These are phyloP conservation scores for Lasiosphaeria miniovina DNA, from an alignment of 495 filamentous ascomycete species.

Conservation along the genomic window DNA sequence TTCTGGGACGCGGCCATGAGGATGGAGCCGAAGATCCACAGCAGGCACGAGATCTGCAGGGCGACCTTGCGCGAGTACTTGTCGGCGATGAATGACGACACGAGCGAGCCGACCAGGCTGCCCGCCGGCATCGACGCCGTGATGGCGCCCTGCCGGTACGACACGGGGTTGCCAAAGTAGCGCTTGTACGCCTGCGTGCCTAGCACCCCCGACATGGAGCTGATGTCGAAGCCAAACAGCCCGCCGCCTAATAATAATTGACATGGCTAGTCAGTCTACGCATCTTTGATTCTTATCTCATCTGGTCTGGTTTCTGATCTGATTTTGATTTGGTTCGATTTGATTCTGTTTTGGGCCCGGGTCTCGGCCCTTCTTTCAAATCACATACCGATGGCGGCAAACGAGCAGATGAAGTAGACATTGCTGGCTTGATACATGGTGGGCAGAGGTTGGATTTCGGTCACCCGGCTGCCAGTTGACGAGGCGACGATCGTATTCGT, in stretches of 20 bases:
- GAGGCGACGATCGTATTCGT: no score
- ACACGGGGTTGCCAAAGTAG: slow-evolving; percentile 56
- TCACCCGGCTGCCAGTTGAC: no score
- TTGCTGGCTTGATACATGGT: slow-evolving; percentile 48
- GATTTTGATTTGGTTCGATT: not conserved
- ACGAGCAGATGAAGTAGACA: slow-evolving; percentile 60
- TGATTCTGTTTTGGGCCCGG: no score
- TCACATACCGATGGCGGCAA: slow-evolving; percentile 60
- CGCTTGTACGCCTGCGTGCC: slow-evolving; percentile 59
- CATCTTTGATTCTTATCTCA: no score
- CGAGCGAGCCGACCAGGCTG: slow-evolving; percentile 67
- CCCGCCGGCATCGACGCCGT: slow-evolving; percentile 72
- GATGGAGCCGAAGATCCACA: slow-evolving; percentile 68
- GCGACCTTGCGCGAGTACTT: slow-evolving; percentile 64
- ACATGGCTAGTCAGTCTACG: not conserved
- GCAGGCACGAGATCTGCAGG: slow-evolving; percentile 64
- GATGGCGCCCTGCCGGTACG: slow-evolving; percentile 60
- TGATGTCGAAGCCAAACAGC: slow-evolving; percentile 73
- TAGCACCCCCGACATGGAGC: slow-evolving; percentile 65
- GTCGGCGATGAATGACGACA: slow-evolving; percentile 65
- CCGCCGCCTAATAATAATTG: slow-evolving; percentile 49
- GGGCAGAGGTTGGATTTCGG: not conserved
- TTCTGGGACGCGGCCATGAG: slow-evolving; percentile 60
- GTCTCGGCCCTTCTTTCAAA: not conserved
- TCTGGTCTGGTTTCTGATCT: no score